These are phyloP conservation scores for Colletotrichum lentis DNA, from an alignment of 2,329 filamentous ascomycete genomes.

Conservation along the genomic window DNA sequence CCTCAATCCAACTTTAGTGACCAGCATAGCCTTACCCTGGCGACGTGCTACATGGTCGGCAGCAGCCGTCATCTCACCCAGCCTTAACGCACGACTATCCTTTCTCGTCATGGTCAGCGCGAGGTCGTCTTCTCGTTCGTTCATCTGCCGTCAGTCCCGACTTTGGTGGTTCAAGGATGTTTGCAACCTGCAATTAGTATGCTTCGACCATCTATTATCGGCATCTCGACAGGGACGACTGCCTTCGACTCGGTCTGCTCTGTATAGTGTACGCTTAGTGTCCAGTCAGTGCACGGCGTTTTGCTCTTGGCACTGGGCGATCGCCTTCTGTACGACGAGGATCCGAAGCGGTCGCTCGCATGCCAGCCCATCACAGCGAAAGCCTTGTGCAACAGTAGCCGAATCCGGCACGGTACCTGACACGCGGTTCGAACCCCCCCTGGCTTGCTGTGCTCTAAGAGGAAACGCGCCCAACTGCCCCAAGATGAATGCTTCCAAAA, in stretches of 20 bases:
- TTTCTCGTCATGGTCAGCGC: constrained; percentile 32
- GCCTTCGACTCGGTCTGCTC: constrained; percentile 18
- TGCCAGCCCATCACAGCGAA: constrained; percentile 25
- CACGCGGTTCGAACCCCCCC: constrained; percentile 18
- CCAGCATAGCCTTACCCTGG: constrained; percentile 35
- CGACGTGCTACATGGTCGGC: not conserved
- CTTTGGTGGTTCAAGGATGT: constrained; percentile 17
- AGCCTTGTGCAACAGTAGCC: constrained; percentile 23
- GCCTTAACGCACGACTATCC: constrained; percentile 29
- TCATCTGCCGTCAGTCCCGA: constrained; percentile 4
- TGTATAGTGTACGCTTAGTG: constrained; percentile 22
- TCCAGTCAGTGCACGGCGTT: constrained; percentile 23
- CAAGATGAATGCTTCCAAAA: not conserved
- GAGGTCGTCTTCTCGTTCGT: constrained; percentile 10
- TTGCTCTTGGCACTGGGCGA: constrained; percentile 21
- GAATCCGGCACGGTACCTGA: constrained; percentile 26
- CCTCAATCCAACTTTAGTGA: constrained; percentile 18
- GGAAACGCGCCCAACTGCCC: constrained; percentile 8
- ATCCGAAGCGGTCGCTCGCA: constrained; percentile 23
- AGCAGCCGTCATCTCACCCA: constrained; percentile 15
- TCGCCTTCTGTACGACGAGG: constrained; percentile 15
- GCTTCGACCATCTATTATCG: constrained; percentile 28
- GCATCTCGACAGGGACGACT: constrained; percentile 28
- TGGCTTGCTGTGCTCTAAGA: constrained; percentile 14
- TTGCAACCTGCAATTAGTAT: constrained; percentile 6